Base-by-base conservation (phyloP, 306 rosid genomes). In the Macrotyloma uniflorum region DNA sequence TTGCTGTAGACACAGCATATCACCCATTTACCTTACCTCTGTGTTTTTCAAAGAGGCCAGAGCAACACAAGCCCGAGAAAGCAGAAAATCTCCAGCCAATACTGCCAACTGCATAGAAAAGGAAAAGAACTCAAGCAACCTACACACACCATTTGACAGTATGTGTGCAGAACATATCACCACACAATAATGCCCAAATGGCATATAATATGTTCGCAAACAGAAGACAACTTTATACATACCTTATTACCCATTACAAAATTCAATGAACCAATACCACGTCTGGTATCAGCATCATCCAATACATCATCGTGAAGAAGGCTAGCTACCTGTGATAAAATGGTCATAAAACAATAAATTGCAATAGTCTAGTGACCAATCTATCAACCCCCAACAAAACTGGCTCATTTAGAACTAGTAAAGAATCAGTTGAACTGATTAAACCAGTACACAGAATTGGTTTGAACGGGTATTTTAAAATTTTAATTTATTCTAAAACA, bases 261-360 rank as follows among this genome's bases (percentile, higher is more conserved):
- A 79, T 95, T 95, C 85, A 95, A 83, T 43, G 99, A 93, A 67
- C 93, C 81, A 83, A 93, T 81, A 69, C 98, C 99, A 57, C 99
- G 97, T 80, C 99, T 88, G 42, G 97, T 95, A 61, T 92, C 97
- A 45, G 99, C 99, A 76, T 95, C 99, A 81, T 95, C 99, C 89
- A 95, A 85, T 36, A 95, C 99, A 81, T 95, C 99, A 85, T 95
- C 99, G 16, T 95, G 99, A 80, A 95, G 93, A 84, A 95, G 99
- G 84, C 98, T 95, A 54, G 99, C 98, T 82, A 95, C 99, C 98
- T 95, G 80, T 16, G 49, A 68, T n/a, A n/a, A n/a, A n/a, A n/a
- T n/a, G n/a, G n/a, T n/a, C n/a, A n/a, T n/a, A n/a, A n/a, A n/a
- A n/a, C n/a, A n/a, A n/a, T n/a, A n/a, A n/a, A n/a, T n/a, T n/a